Percentiles rank a stretch among this genome's conserved stretches.
These are phyloP conservation scores for Tetradesmus lagerheimii DNA, from an alignment of 139 green algal genomes.

Conservation along the genomic window DNA sequence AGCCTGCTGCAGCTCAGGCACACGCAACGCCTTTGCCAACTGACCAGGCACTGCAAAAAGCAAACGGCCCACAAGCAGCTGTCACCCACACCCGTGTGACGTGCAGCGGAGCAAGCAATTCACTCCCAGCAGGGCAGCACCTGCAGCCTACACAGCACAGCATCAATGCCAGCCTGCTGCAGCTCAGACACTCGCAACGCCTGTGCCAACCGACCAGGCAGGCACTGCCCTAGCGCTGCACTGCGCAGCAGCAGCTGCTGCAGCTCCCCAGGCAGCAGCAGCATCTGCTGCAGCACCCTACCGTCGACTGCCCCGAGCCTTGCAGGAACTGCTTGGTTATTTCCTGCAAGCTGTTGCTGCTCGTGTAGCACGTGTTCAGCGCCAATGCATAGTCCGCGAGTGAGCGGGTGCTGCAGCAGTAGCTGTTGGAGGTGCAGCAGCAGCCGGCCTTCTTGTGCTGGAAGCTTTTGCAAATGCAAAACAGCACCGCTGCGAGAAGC, in stretches of 20 bases:
- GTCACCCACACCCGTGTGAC: no score
- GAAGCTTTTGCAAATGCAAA: slow-evolving; percentile 2
- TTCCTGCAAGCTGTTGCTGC: background rate
- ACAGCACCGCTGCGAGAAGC: background rate
- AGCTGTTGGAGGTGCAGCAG: background rate
- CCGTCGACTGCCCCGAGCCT: background rate
- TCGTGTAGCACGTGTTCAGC: background rate
- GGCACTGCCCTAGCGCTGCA: background rate
- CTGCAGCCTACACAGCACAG: slow-evolving; percentile 8
- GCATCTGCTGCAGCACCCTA: background rate
- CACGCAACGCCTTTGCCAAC: background rate
- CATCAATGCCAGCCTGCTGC: slow-evolving; percentile 15
- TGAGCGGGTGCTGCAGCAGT: slow-evolving; percentile 37
- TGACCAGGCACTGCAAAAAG: background rate
- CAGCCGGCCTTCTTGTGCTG: background rate
- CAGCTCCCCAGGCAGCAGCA: slow-evolving; percentile 11
- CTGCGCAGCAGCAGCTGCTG: slow-evolving; percentile 18
- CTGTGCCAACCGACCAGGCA: background rate
- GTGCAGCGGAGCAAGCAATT: no score
- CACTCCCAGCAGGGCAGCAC: slow-evolving; percentile 11
- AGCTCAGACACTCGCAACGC: background rate
- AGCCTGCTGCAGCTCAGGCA: background rate
- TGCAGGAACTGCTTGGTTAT: background rate
- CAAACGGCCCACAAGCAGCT: no score
- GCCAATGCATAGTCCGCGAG: slow-evolving; percentile 6